Percentiles rank a stretch among this genome's conserved stretches.
Evolutionary conservation across 805 yeast species (phyloP).

Genomic region (Tetrapisispora namnaoensis): DNA sequence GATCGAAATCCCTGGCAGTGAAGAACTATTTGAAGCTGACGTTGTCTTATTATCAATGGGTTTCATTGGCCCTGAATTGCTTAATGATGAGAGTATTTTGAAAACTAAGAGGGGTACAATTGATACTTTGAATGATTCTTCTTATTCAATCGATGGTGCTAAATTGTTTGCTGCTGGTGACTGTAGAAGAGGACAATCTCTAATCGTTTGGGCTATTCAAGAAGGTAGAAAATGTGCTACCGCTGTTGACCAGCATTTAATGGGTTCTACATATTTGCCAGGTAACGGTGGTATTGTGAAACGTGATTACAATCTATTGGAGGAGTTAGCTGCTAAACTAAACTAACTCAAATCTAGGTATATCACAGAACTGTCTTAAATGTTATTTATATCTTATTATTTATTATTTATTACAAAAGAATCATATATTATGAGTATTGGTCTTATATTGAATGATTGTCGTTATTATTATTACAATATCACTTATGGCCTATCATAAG

Average conservation of each 20-base stretch:
- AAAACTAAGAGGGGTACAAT: constrained; percentile 79
- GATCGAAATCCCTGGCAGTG: constrained; percentile 94
- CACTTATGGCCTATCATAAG: background rate
- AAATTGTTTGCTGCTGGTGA: constrained; percentile 95
- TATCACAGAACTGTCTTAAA: background rate
- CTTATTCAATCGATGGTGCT: constrained; percentile 55
- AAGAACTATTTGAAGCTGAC: constrained; percentile 91
- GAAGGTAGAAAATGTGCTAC: constrained; percentile 99
- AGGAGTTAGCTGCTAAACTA: constrained; percentile 51
- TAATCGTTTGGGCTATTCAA: constrained; percentile 98
- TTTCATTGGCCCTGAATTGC: constrained; percentile 90
- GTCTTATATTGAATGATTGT: background rate
- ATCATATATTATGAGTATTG: too few relatives aligned
- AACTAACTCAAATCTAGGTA: background rate
- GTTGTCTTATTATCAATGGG: constrained; percentile 94
- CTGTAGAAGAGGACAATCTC: constrained; percentile 96
- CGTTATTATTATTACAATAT: background rate
- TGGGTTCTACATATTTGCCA: constrained; percentile 76
- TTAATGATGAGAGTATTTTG: constrained; percentile 46
- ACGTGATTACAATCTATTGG: constrained; percentile 67
- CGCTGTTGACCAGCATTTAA: constrained; percentile 72
- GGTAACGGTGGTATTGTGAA: constrained; percentile 89
- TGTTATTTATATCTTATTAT: background rate
- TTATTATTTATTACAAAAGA: background rate
- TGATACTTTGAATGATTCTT: constrained; percentile 41